Conservation (phyloP, 805 yeast species). For the Candida ortonii region DNA sequence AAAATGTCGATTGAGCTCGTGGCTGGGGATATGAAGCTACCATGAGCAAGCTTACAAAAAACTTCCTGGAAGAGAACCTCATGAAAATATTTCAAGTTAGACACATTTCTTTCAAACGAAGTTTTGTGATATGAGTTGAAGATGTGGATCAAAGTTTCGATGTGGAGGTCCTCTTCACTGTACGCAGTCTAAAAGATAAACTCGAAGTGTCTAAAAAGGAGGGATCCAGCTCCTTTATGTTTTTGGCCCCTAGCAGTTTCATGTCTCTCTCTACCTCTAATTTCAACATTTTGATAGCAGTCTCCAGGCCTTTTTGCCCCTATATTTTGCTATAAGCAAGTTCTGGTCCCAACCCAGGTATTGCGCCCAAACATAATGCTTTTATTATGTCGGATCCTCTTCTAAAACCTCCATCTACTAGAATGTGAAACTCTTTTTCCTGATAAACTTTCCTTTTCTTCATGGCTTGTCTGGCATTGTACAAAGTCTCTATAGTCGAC, state of each 20-base stretch:
- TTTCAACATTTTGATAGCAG: constrained; percentile 59
- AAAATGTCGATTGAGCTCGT: too few species aligned
- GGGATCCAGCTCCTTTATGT: constrained; percentile 45
- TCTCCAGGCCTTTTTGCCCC: constrained; percentile 69
- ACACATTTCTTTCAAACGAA: too few species aligned
- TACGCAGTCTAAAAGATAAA: too few species aligned
- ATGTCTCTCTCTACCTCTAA: constrained; percentile 62
- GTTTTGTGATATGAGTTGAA: too few species aligned
- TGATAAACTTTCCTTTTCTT: constrained; percentile 39
- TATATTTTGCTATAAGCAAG: constrained; percentile 73
- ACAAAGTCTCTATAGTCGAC: constrained; percentile 59
- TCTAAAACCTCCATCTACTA: constrained; percentile 42
- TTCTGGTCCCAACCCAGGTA: constrained; percentile 73
- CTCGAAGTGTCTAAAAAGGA: too few species aligned
- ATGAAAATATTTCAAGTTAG: too few species aligned
- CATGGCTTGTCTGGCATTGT: constrained; percentile 49
- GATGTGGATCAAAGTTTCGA: too few species aligned
- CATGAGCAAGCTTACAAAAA: too few species aligned
- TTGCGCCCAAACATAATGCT: constrained; percentile 42
- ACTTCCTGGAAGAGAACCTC: too few species aligned
- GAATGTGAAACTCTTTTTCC: constrained; percentile 38
- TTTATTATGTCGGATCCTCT: constrained; percentile 43
- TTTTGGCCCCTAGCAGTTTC: constrained; percentile 61
- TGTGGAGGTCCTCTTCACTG: too few species aligned
- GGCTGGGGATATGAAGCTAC: too few species aligned